Percentiles rank a stretch among this genome's conserved stretches.
phyloP scores from a whole-genome alignment of 2,329 filamentous ascomycete genomes.

The Botryotinia narcissicola region DNA sequence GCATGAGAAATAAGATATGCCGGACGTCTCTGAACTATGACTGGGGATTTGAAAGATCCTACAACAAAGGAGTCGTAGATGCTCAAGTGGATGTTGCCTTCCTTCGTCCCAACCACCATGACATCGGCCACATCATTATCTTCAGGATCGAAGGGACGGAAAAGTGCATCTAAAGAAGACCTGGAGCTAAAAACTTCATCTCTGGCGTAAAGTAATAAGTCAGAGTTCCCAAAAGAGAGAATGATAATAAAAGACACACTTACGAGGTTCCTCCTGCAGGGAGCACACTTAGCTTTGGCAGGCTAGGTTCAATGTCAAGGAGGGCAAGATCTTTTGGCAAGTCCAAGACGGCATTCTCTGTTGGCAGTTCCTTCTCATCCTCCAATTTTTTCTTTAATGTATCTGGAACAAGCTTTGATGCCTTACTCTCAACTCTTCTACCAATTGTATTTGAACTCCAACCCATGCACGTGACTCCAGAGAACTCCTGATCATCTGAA shows the following conservation, averaged over 20 bases:
- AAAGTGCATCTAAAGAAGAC: slow-evolving; percentile 38
- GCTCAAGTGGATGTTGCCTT: slow-evolving; percentile 71
- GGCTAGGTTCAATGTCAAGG: slow-evolving; percentile 70
- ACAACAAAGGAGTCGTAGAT: slow-evolving; percentile 86
- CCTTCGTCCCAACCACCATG: slow-evolving; percentile 69
- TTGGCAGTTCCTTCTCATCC: slow-evolving; percentile 20
- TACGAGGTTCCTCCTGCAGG: slow-evolving; percentile 64
- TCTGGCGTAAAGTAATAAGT: slow-evolving; percentile 25
- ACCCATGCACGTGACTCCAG: slow-evolving; percentile 47
- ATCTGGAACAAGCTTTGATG: slow-evolving; percentile 13
- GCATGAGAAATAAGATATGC: slow-evolving; percentile 55
- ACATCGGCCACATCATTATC: slow-evolving; percentile 76
- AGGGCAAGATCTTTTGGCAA: slow-evolving; percentile 72
- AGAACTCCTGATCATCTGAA: slow-evolving; percentile 30
- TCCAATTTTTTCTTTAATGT: slow-evolving; percentile 30
- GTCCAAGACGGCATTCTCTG: slow-evolving; percentile 42
- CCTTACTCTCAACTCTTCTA: slow-evolving; percentile 25
- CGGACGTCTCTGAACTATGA: slow-evolving; percentile 33
- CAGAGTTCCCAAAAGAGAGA: not conserved
- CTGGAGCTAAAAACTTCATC: slow-evolving; percentile 40
- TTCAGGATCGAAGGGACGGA: slow-evolving; percentile 47
- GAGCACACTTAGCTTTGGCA: slow-evolving; percentile 74
- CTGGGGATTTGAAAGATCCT: slow-evolving; percentile 57
- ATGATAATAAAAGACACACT: slow-evolving; percentile 36
- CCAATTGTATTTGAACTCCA: slow-evolving; percentile 38